Evolutionary conservation across 768 basidiomycete genomes (phyloP), one percentile per base, ranked within the genome.

Genomic region (Pseudohyphozyma bogoriensis): DNA sequence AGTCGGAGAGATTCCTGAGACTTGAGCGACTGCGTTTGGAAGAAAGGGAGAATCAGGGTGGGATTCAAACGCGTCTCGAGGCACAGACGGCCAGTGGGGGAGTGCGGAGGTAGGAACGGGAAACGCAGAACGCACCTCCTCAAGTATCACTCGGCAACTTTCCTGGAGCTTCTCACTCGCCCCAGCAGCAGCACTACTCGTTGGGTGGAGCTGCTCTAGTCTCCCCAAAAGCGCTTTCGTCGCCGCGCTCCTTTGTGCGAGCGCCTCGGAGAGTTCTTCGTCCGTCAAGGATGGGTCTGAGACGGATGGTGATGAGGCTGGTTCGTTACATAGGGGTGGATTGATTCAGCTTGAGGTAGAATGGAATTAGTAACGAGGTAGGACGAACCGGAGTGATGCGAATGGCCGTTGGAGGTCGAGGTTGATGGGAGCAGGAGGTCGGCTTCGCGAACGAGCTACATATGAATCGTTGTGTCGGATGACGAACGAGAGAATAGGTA

Each of bases 1-100:
- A 71, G 20, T 8, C 57, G 42, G 18, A 69, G 58, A 2, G 69
- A 59, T 22, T 68, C 64, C 51, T 55, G 63, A 2, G 66, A 59
- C 10, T 59, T 47, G 28, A 60, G 46, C 5, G 60, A 60, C 58
- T 68, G 47, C 6, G 40, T 8, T 2, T 13, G 26, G 10, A 20
- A 18, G 32, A 39, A 36, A 39, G 44, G 12, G 16, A n/a, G 24
- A 26, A n/a, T 46, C 44, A 46, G 44, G 13, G 11, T 53, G n/a
- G 52, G 31, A 28, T 53, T 24, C 22, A 32, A 3, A 37, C 31
- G 35, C 39, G 35, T 13, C 10, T 16, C 42, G 33, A 7, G 36
- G 35, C 9, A 56, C 28, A 37, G 13, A n/a, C 24, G 46, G n/a
- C n/a, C n/a, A n/a, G n/a, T n/a, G n/a, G n/a, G n/a, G n/a, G n/a